These are phyloP conservation scores for Leptoxyphium fumago DNA, from an alignment of 2,329 filamentous ascomycete genomes.

Conservation along the genomic window DNA sequence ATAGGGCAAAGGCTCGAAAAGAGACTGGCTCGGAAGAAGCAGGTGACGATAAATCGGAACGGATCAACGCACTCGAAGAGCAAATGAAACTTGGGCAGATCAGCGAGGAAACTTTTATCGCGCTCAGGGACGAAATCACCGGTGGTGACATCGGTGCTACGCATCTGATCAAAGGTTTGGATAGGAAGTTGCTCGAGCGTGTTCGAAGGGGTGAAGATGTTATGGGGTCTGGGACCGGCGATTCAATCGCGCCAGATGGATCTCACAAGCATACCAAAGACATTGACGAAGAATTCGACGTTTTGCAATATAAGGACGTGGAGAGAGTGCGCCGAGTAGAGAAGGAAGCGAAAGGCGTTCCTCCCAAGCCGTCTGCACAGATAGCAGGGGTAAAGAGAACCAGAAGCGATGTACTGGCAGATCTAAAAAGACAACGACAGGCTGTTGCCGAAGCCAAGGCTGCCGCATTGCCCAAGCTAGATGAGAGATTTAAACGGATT, in stretches of 20 bases:
- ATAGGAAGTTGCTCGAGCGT: conserved; percentile 63
- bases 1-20: conserved; percentile 55
- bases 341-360: conserved; percentile 36
- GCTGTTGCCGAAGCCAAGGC: conserved; percentile 29
- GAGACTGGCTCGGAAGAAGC: conserved; percentile 34
- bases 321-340: conserved; percentile 49
- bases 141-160: conserved; percentile 70
- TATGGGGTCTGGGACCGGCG: conserved; percentile 23
- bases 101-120: conserved; percentile 63
- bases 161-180: conserved; percentile 82
- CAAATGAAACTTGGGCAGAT: conserved; percentile 73
- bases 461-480: conserved; percentile 31
- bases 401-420: conserved; percentile 43
- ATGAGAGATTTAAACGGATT: conserved; percentile 15
- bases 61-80: conserved; percentile 68
- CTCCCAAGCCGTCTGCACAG: conserved; percentile 26
- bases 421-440: conserved; percentile 41
- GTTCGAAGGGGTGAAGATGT: conserved; percentile 51
- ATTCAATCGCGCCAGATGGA: conserved; percentile 18
- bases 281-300: conserved; percentile 33
- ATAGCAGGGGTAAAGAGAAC: conserved; percentile 36
- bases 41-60: conserved; percentile 42
- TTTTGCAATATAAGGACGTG: conserved; percentile 51
- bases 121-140: conserved; percentile 57
- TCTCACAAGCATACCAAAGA: conserved; percentile 10